Percentiles rank a stretch among this genome's conserved stretches.
Conservation (phyloP, 2,329 filamentous ascomycete species). For the Aureobasidium namibiae region DNA sequence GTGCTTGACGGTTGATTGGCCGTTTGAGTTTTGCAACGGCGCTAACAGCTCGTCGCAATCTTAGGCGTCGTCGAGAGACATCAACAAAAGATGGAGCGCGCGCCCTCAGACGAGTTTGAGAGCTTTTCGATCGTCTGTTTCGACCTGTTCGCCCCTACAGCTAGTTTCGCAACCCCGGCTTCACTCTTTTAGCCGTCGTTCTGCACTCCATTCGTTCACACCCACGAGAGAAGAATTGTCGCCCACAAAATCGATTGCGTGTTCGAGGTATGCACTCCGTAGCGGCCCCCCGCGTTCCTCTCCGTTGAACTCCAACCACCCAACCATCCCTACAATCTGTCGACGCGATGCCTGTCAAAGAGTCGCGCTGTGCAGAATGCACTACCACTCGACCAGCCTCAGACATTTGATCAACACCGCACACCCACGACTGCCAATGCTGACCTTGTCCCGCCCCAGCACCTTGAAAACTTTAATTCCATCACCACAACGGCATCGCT, state of each 20-base stretch:
- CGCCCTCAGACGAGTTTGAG: conserved; percentile 4
- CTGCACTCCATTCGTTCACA: conserved; percentile 37
- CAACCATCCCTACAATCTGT: conserved; percentile 6
- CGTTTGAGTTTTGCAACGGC: neutral
- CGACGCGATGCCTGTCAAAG: conserved; percentile 5
- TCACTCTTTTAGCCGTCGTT: conserved; percentile 56
- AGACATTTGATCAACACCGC: neutral
- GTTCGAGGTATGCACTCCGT: conserved; percentile 6
- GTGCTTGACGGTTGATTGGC: conserved; percentile 6
- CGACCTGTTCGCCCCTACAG: conserved; percentile 18
- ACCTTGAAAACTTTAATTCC: conserved; percentile 3
- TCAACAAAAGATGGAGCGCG: conserved; percentile 10
- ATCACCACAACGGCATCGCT: conserved; percentile 2
- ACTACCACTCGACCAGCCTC: conserved; percentile 6
- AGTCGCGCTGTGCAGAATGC: conserved; percentile 11
- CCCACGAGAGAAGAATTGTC: too few relatives aligned
- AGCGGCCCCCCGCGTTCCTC: conserved; percentile 5
- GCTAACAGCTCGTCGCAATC: conserved; percentile 6
- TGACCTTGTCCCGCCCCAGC: neutral
- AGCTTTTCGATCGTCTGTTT: conserved; percentile 1
- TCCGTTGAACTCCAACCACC: conserved; percentile 7
- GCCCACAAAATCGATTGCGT: conserved; percentile 3
- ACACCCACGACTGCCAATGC: neutral
- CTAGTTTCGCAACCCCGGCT: conserved; percentile 41
- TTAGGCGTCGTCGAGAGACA: conserved; percentile 1